Base-by-base conservation (phyloP, 2,329 filamentous ascomycete species). In the Epichloe festucae region DNA sequence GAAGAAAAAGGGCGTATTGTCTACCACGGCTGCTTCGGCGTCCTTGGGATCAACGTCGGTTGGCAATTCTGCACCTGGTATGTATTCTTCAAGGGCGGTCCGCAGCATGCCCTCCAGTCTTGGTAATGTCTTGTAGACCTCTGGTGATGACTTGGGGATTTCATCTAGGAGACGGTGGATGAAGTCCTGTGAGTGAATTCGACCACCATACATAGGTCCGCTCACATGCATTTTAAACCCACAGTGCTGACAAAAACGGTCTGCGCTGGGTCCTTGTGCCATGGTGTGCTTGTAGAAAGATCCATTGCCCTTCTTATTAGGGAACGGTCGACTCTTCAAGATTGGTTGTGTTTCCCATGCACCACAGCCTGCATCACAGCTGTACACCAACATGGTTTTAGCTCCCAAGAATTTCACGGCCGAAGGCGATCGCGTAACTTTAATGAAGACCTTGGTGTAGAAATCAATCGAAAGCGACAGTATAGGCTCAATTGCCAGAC, bases 381-480 rank as follows among this genome's bases (percentile, higher is more conserved):
- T 89, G 69, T 95, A 95, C 0, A 94, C 82, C 7, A 94, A 57
- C 90, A 98, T 96, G 0, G 87, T 93, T 67, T 91, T 96, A 38
- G 88, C 85, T 2, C 89, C 87, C 19, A 89, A 75, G 56, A 94
- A 90, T 66, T 97, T 98, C 63, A 96, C 90, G 51, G 89, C 84
- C 3, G 84, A 84, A 0, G 89, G 87, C 4, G 87, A 89, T 58
- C 82, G 87, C 54, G 79, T 77, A 38, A 98, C 78, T 19, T 85
- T 81, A 45, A 98, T 84, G 63, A 97, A 98, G 2, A 96, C 76
- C 45, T 94, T 82, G 19, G 85, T 82, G 64, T 98, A 98, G 66
- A 94, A 98, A 67, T 98, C 93, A 55, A 97, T 95, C 3, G 89
- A 96, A 1, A 98, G 77, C 5, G 89, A 95, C 11, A 98, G 77